Conservation (phyloP, 805 yeast genomes). For the Saccharomycopsis sp. region DNA sequence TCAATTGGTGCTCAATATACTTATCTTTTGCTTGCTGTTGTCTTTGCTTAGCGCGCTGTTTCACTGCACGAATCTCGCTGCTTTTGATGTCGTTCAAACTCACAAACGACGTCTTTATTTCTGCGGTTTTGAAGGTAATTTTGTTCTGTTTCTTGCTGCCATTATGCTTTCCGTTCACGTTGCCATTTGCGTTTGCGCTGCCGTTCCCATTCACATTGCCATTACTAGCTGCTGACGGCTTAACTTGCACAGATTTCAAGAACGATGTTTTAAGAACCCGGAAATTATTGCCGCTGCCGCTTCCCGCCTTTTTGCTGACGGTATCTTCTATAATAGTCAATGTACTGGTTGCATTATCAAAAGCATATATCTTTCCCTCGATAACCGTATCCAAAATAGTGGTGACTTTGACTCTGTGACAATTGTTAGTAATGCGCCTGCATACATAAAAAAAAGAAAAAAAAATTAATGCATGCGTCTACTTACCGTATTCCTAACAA, state of each 20-base stretch:
- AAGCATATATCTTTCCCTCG: constrained; percentile 60
- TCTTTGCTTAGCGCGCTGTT: constrained; percentile 14
- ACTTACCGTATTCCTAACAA: constrained; percentile 33
- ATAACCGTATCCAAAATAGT: constrained; percentile 52
- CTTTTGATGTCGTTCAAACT: constrained; percentile 10
- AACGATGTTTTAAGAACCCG: constrained; percentile 16
- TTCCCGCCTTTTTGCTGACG: neutral
- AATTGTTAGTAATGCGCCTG: neutral
- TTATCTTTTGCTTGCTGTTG: constrained; percentile 6
- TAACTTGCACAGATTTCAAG: constrained; percentile 16
- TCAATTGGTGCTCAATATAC: constrained; percentile 5
- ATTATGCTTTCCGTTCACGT: neutral
- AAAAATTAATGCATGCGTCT: neutral
- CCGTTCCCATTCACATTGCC: neutral
- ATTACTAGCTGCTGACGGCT: neutral
- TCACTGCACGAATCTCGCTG: constrained; percentile 6
- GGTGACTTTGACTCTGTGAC: constrained; percentile 46
- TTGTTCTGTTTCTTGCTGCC: neutral
- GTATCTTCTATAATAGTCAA: constrained; percentile 24
- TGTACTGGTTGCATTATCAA: constrained; percentile 34
- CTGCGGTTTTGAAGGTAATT: constrained; percentile 9
- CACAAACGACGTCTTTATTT: constrained; percentile 5
- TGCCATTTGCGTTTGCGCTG: too few species aligned
- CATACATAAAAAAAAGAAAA: neutral
- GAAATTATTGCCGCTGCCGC: constrained; percentile 2